Evolutionary conservation across 208 protist species (phyloP).

Genomic region (Wallacemonas rigidus): DNA sequence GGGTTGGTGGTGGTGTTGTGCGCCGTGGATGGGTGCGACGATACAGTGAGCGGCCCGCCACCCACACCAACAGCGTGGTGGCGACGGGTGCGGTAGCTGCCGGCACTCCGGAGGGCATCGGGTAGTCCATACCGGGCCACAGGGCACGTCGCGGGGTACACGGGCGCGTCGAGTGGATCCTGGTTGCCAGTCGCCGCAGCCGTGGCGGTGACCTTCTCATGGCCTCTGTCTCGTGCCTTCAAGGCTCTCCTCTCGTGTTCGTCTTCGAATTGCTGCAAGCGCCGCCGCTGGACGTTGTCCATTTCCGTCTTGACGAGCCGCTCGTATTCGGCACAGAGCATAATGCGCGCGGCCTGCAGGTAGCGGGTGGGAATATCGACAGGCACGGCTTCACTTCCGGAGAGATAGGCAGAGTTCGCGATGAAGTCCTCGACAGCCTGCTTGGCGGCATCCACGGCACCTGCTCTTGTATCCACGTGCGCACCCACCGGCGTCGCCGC

Average conservation of each 20-base stretch:
- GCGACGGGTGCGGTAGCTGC: background rate
- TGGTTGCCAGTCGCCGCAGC: background rate
- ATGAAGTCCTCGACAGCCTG: slow-evolving; percentile 23
- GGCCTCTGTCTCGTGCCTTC: background rate
- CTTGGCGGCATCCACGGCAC: background rate
- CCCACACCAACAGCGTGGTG: too few relatives aligned
- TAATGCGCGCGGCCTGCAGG: slow-evolving; percentile 40
- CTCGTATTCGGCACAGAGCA: slow-evolving; percentile 41
- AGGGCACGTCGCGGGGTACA: slow-evolving; percentile 9
- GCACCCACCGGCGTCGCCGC: too few relatives aligned
- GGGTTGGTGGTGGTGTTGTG: too few relatives aligned
- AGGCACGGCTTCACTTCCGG: slow-evolving; percentile 40
- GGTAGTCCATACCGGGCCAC: background rate
- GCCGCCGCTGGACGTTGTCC: slow-evolving; percentile 27
- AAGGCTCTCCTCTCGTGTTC: background rate
- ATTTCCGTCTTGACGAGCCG: slow-evolving; percentile 28
- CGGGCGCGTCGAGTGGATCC: background rate
- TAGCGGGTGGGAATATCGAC: slow-evolving; percentile 36
- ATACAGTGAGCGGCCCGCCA: too few relatives aligned
- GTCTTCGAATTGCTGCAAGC: slow-evolving; percentile 25
- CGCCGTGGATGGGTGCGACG: too few relatives aligned
- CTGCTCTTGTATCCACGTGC: background rate
- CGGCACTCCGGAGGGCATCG: background rate
- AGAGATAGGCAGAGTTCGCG: slow-evolving; percentile 39
- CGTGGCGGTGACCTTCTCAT: background rate